These are phyloP conservation scores for Paxillus ammoniavirescens DNA, from an alignment of 768 basidiomycete genomes.

Conservation along the genomic window DNA sequence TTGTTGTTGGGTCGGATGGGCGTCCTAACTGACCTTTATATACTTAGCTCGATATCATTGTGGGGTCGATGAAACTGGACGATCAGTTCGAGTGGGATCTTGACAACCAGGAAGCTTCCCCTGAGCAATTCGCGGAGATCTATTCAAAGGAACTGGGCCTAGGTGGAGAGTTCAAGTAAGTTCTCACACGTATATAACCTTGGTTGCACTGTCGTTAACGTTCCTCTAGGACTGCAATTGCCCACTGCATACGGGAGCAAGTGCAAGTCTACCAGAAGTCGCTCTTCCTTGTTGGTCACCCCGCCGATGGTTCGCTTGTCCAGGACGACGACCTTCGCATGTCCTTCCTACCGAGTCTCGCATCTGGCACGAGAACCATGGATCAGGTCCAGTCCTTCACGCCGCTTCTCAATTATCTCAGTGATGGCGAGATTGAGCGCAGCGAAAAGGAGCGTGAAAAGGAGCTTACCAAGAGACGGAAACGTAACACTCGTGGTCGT, in stretches of 20 bases:
- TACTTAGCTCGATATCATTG: constrained; percentile 86
- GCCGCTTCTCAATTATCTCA: constrained; percentile 85
- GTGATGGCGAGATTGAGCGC: constrained; percentile 84
- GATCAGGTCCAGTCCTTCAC: constrained; percentile 82
- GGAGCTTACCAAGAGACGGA: constrained; percentile 81
- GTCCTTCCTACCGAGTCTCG: constrained; percentile 83
- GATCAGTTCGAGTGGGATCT: constrained; percentile 99
- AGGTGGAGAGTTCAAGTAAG: constrained; percentile 89
- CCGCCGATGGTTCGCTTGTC: constrained; percentile 72
- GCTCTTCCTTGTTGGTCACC: constrained; percentile 85
- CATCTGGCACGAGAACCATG: constrained; percentile 65
- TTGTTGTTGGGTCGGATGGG: constrained; percentile 1
- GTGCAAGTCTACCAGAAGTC: constrained; percentile 90
- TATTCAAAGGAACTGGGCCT: constrained; percentile 88
- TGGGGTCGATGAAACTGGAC: constrained; percentile 88
- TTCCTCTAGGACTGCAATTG: constrained; percentile 79
- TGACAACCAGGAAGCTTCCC: constrained; percentile 72
- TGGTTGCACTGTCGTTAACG: constrained; percentile 10
- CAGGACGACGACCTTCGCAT: constrained; percentile 90
- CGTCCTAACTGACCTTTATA: background rate
- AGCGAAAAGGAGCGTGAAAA: constrained; percentile 94
- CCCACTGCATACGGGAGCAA: constrained; percentile 95
- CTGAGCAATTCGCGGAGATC: constrained; percentile 89
- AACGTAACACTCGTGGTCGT: constrained; percentile 79
- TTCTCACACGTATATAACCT: constrained; percentile 1